Conservation (phyloP, 2,329 filamentous ascomycete species). For the Aureobasidium musti region DNA sequence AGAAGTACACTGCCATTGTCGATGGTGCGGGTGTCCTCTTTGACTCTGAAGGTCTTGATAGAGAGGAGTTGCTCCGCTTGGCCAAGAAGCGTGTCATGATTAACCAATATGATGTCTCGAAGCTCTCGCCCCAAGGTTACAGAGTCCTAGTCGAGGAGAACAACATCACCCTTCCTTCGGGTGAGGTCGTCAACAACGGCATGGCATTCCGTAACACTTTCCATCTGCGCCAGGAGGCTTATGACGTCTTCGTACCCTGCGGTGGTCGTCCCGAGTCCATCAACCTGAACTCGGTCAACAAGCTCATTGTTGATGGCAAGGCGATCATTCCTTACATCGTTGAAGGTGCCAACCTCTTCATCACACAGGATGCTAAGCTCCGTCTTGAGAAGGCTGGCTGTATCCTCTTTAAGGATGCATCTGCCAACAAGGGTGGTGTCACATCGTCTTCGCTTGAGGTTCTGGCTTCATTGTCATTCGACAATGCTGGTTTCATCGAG, state of each 20-base stretch:
- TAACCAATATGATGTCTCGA: slow-evolving; percentile 76
- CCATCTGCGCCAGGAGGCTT: slow-evolving; percentile 73
- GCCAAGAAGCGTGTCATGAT: slow-evolving; percentile 91
- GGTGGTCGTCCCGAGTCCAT: slow-evolving; percentile 96
- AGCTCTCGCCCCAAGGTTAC: slow-evolving; percentile 85
- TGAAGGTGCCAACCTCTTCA: slow-evolving; percentile 97
- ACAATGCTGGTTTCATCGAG: slow-evolving; percentile 81
- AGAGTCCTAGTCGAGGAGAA: slow-evolving; percentile 88
- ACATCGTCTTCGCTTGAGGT: slow-evolving; percentile 97
- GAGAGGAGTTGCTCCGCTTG: slow-evolving; percentile 76
- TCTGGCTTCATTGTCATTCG: slow-evolving; percentile 88
- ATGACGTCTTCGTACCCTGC: slow-evolving; percentile 92
- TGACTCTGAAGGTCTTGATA: slow-evolving; percentile 86
- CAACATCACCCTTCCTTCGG: slow-evolving; percentile 82
- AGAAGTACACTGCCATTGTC: slow-evolving; percentile 94
- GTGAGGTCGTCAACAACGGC: slow-evolving; percentile 85
- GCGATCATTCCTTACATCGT: slow-evolving; percentile 89
- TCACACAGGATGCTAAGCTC: slow-evolving; percentile 96
- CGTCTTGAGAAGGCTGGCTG: slow-evolving; percentile 93
- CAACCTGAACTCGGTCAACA: slow-evolving; percentile 81
- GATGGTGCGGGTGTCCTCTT: slow-evolving; percentile 94
- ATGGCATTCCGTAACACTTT: slow-evolving; percentile 97
- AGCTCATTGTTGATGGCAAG: slow-evolving; percentile 89
- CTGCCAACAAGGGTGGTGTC: slow-evolving; percentile 97
- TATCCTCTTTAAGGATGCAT: slow-evolving; percentile 95